Evolutionary conservation across 2,329 filamentous ascomycete genomes (phyloP).

Genomic region (Pyrenochaeta sp.): DNA sequence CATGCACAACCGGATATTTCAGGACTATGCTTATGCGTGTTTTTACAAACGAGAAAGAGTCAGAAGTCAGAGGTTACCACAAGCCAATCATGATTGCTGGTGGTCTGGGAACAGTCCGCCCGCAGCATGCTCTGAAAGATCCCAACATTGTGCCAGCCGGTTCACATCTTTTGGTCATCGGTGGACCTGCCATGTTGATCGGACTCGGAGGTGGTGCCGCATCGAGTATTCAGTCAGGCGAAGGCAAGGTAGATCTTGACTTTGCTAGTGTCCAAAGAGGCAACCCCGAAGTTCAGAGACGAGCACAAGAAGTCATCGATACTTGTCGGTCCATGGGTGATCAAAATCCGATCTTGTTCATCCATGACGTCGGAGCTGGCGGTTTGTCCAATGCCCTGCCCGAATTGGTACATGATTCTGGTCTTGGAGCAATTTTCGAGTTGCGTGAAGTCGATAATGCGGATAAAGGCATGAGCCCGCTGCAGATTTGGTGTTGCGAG

Average conservation of each 20-base stretch:
- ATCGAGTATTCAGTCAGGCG: slow-evolving; percentile 86
- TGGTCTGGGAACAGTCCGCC: slow-evolving; percentile 89
- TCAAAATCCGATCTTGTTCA: slow-evolving; percentile 91
- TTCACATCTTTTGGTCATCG: slow-evolving; percentile 91
- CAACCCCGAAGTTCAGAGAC: slow-evolving; percentile 93
- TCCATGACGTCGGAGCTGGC: slow-evolving; percentile 96
- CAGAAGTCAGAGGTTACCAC: slow-evolving; percentile 88
- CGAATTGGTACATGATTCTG: slow-evolving; percentile 90
- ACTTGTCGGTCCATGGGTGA: slow-evolving; percentile 84
- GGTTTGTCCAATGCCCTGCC: slow-evolving; percentile 85
- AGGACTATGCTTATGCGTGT: slow-evolving; percentile 81
- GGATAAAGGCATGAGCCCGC: slow-evolving; percentile 89
- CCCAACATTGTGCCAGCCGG: slow-evolving; percentile 80
- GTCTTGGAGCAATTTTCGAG: slow-evolving; percentile 89
- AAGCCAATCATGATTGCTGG: slow-evolving; percentile 99
- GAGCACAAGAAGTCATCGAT: slow-evolving; percentile 98
- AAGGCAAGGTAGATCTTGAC: slow-evolving; percentile 89
- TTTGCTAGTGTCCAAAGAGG: slow-evolving; percentile 97
- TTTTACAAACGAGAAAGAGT: slow-evolving; percentile 64
- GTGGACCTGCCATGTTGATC: slow-evolving; percentile 96
- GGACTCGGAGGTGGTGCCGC: slow-evolving; percentile 94
- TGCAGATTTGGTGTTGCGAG: slow-evolving; percentile 98
- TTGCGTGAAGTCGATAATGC: slow-evolving; percentile 92
- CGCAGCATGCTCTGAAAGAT: slow-evolving; percentile 88
- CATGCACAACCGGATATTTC: slow-evolving; percentile 88